Conservation (phyloP, 306 rosid genomes). For the Quercus dentata region DNA sequence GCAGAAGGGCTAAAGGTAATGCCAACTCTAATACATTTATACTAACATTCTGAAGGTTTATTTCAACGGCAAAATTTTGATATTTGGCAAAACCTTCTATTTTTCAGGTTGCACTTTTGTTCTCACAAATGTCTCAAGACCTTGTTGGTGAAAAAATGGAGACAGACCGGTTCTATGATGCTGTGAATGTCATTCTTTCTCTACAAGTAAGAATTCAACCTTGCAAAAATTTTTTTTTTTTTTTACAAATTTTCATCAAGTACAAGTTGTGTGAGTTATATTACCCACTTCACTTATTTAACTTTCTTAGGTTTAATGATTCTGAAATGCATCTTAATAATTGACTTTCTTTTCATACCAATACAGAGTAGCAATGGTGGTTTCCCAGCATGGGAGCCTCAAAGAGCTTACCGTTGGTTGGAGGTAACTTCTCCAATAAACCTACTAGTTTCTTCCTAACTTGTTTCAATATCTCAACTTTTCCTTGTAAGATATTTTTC, state of each 20-base stretch:
- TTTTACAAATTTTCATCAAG: neutral
- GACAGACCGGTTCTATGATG: slow-evolving; percentile 29
- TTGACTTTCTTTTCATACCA: neutral
- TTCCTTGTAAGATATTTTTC: neutral
- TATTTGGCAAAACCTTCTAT: neutral
- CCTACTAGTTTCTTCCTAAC: no score
- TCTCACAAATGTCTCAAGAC: slow-evolving; percentile 38
- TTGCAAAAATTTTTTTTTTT: neutral
- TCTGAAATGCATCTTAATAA: neutral
- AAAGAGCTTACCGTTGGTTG: slow-evolving; percentile 37
- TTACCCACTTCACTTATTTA: neutral
- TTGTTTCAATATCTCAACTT: no score
- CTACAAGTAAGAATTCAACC: slow-evolving; percentile 31
- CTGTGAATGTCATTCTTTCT: slow-evolving; percentile 57
- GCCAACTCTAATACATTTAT: neutral
- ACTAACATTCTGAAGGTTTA: neutral
- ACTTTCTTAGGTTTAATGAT: neutral
- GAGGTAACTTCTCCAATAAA: neutral
- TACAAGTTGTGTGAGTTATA: neutral
- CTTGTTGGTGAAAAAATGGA: slow-evolving; percentile 28
- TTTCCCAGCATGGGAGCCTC: slow-evolving; percentile 67
- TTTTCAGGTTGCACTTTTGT: slow-evolving; percentile 42
- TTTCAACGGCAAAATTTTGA: neutral
- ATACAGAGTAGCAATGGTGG: slow-evolving; percentile 53
- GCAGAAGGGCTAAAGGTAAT: slow-evolving; percentile 60